phyloP scores from a whole-genome alignment of 2,329 filamentous ascomycete species.

The Coccinonectria pachysandricola region DNA sequence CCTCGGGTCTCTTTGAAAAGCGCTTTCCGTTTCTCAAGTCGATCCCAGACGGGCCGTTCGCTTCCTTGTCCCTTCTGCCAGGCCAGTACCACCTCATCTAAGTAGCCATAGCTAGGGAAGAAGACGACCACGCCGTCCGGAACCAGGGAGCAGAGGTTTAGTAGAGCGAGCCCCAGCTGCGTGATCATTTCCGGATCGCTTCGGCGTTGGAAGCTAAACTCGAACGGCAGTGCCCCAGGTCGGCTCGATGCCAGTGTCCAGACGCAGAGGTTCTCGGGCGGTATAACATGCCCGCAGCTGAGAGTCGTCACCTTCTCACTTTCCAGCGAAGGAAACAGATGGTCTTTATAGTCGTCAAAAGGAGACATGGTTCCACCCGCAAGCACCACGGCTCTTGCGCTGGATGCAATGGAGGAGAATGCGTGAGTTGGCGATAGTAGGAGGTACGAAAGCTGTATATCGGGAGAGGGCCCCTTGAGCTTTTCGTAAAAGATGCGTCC shows the following conservation, averaged over 20 bases:
- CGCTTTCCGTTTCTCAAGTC: conserved; percentile 47
- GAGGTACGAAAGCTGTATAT: conserved; percentile 67
- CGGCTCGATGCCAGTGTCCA: conserved; percentile 50
- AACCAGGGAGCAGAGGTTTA: conserved; percentile 61
- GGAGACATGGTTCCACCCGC: conserved; percentile 97
- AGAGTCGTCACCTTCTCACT: conserved; percentile 60
- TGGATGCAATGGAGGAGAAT: conserved; percentile 77
- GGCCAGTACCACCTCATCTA: conserved; percentile 57
- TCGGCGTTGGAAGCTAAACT: conserved; percentile 80
- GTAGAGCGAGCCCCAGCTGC: conserved; percentile 63
- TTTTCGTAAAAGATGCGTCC: conserved; percentile 57
- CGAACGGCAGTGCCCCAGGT: conserved; percentile 46
- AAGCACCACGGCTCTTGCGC: conserved; percentile 77
- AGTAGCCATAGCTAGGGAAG: conserved; percentile 89
- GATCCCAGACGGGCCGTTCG: conserved; percentile 44
- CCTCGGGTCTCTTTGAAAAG: conserved; percentile 50
- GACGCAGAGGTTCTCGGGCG: conserved; percentile 67
- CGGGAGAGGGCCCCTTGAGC: conserved; percentile 22
- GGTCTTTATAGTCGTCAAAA: conserved; percentile 78
- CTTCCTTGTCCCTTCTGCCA: conserved; percentile 41
- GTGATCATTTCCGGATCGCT: conserved; percentile 57
- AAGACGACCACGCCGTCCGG: conserved; percentile 90
- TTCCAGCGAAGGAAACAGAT: conserved; percentile 70
- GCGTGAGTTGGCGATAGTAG: conserved; percentile 85
- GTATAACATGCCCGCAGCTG: conserved; percentile 92